Conservation (phyloP, 345 rosid species). For the Toxicodendron radicans region DNA sequence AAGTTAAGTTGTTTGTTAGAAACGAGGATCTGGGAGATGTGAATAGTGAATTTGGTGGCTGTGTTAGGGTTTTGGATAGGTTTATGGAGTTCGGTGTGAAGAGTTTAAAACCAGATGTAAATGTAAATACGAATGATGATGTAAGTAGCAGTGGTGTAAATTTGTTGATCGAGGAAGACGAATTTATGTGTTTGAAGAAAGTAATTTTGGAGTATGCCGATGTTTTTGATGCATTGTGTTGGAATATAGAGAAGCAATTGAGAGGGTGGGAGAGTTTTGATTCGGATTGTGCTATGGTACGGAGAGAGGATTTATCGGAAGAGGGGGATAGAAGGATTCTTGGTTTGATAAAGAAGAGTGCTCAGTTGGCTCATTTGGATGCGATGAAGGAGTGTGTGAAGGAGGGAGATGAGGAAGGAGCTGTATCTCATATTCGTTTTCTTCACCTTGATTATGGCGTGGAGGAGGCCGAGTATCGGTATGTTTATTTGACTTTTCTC, state of each 20-base stretch:
- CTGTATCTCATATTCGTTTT: slow-evolving; percentile 56
- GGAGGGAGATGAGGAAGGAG: slow-evolving; percentile 56
- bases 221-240: slow-evolving; percentile 66
- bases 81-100: slow-evolving; percentile 66
- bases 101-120: slow-evolving; percentile 57
- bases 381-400: slow-evolving; percentile 47
- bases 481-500: slow-evolving; percentile 20
- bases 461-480: slow-evolving; percentile 71
- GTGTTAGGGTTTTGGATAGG: slow-evolving; percentile 51
- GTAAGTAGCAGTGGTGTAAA: slow-evolving; percentile 20
- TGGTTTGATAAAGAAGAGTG: slow-evolving; percentile 49
- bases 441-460: slow-evolving; percentile 71
- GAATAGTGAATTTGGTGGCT: slow-evolving; percentile 39
- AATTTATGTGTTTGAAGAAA: slow-evolving; percentile 49
- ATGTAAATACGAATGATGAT: slow-evolving; percentile 25
- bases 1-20: slow-evolving; percentile 24
- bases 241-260: slow-evolving; percentile 67
- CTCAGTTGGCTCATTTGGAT: slow-evolving; percentile 79
- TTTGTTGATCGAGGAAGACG: slow-evolving; percentile 45
- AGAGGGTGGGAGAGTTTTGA: slow-evolving; percentile 44
- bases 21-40: slow-evolving; percentile 32
- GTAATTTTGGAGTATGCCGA: slow-evolving; percentile 60
- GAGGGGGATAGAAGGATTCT: slow-evolving; percentile 52
- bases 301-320: slow-evolving; percentile 36
- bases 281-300: slow-evolving; percentile 45